Evolutionary conservation across 331 rosid species (phyloP).

Genomic region (Saraca asoca): DNA sequence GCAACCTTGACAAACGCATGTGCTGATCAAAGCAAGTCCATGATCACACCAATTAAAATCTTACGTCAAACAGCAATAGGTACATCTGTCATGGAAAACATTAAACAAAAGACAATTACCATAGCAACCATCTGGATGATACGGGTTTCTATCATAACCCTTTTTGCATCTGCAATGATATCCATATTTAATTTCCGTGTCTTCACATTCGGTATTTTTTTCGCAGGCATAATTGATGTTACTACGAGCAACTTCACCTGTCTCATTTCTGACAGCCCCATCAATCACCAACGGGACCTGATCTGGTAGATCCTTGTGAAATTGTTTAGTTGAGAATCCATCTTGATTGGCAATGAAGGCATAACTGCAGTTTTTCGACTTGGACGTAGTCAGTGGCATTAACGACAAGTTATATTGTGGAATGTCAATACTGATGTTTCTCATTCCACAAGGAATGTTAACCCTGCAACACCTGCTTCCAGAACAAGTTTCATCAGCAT

Average conservation of each 20-base stretch:
- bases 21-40: too few species aligned
- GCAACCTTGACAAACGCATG: too few species aligned
- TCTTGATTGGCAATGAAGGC: slow-evolving; percentile 30
- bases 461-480: slow-evolving; percentile 39
- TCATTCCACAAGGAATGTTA: slow-evolving; percentile 31
- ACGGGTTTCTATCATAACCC: slow-evolving; percentile 37
- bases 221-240: slow-evolving; percentile 8
- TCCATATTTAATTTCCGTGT: background rate
- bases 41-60: too few species aligned
- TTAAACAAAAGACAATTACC: slow-evolving; percentile 21
- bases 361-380: slow-evolving; percentile 23
- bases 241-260: background rate
- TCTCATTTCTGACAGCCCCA: slow-evolving; percentile 16
- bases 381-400: background rate
- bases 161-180: slow-evolving; percentile 26
- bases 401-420: background rate
- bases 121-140: slow-evolving; percentile 36
- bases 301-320: background rate
- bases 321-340: background rate
- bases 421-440: background rate
- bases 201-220: background rate
- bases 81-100: too few species aligned
- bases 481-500: slow-evolving; percentile 15
- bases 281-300: background rate
- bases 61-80: too few species aligned